Base-by-base conservation (phyloP, 2,329 filamentous ascomycete species). In the Aspergillus fijiensis region DNA sequence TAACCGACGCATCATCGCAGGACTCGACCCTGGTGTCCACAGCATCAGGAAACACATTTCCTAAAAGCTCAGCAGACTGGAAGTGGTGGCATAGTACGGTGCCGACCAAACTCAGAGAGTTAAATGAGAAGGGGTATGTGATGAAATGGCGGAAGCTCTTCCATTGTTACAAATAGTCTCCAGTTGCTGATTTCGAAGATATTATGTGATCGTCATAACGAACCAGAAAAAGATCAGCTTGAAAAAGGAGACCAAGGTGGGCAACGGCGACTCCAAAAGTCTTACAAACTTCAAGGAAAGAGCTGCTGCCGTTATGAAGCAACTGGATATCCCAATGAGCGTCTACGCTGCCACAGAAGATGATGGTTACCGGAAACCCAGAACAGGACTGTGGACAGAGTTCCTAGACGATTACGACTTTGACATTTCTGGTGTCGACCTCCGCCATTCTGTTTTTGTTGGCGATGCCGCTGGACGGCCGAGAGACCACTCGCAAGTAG, bases 11-110 rank as follows among this genome's bases (percentile, higher is more conserved):
- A 55, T 21, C 31, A 33, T 55, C 52, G 27, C 54, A 91, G 88
- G 95, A 99, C 73, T 95, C 91, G 7, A 99, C 95, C 0, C 78
- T 99, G 35, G 92, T 99, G 63, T 81, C 82, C 1, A 89, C 92
- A 0, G 83, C 86, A 4, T 96, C 92, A 0, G 92, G 92, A 7
- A 95, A 91, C 76, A 89, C 85, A 54, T 94, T 94, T 70, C 83
- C 86, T 2, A 83, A 84, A 55, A 85, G 87, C 65, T 85, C 87
- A 0, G 80, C 81, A 4, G 94, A 98, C 72, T 99, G 95, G 95
- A 92, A 91, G 74, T 99, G 95, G 95, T 98, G 92, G 92, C 80
- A 96, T 73, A 68, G 77, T 14, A 82, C 78, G 19, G 90, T 98
- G 0, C 91, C 92, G 1, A 76, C 75, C 0, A 85, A 80, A 55